phyloP scores from a whole-genome alignment of 306 rosid genomes.

The Ceratonia siliqua region DNA sequence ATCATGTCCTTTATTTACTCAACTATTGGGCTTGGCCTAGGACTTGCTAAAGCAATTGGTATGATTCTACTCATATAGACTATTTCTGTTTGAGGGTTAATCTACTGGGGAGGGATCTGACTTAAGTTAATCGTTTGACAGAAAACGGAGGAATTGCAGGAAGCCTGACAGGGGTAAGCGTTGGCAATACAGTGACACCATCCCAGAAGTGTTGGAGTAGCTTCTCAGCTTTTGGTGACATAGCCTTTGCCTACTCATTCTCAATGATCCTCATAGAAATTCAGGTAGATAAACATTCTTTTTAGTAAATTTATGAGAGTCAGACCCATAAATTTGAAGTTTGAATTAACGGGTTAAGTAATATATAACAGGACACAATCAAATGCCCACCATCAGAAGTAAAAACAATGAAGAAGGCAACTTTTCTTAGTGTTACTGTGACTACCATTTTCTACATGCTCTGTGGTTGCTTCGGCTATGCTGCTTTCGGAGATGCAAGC shows the following conservation, averaged over 20 bases:
- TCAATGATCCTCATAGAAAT: conserved; percentile 83
- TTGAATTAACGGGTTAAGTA: background rate
- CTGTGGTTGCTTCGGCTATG: conserved; percentile 80
- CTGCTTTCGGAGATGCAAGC: conserved; percentile 67
- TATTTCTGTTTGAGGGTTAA: background rate
- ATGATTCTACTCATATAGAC: conserved; percentile 3
- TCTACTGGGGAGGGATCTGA: background rate
- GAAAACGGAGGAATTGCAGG: conserved; percentile 54
- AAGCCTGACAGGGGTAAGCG: conserved; percentile 57
- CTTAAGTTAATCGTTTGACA: conserved; percentile 21
- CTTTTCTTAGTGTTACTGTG: conserved; percentile 50
- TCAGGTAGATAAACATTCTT: conserved; percentile 58
- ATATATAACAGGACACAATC: conserved; percentile 59
- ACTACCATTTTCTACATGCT: conserved; percentile 81
- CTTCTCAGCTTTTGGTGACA: conserved; percentile 83
- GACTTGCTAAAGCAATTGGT: conserved; percentile 70
- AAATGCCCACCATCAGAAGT: conserved; percentile 75
- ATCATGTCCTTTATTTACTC: conserved; percentile 89
- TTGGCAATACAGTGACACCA: conserved; percentile 64
- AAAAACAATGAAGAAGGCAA: conserved; percentile 73
- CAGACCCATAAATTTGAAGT: background rate
- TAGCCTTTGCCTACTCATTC: conserved; percentile 89
- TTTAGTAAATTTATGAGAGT: background rate
- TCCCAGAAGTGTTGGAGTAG: conserved; percentile 71
- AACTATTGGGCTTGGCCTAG: conserved; percentile 81